Evolutionary conservation across 257 asterid genomes (phyloP).

Genomic region (Solanum neorickii): DNA sequence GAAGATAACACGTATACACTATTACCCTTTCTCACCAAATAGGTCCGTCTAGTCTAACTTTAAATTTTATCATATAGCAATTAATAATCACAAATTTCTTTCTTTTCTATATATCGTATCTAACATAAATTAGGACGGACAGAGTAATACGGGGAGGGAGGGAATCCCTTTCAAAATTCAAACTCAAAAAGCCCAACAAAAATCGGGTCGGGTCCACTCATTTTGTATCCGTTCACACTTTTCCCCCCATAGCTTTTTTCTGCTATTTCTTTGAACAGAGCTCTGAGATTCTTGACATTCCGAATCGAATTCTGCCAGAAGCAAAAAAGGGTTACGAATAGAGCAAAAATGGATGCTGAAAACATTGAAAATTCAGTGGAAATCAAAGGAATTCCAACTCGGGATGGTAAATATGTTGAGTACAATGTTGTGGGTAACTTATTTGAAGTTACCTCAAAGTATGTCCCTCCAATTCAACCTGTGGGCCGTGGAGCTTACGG

Average conservation of each 20-base stretch:
- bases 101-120: background rate
- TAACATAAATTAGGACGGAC: background rate
- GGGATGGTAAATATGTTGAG: slow-evolving; percentile 53
- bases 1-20: background rate
- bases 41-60: too few relatives aligned
- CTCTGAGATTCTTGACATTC: background rate
- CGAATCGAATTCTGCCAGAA: background rate
- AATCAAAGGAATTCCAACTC: slow-evolving; percentile 42
- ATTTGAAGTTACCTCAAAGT: slow-evolving; percentile 59
- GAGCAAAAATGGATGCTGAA: background rate
- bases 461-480: slow-evolving; percentile 62
- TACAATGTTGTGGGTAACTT: slow-evolving; percentile 67
- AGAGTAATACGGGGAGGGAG: background rate
- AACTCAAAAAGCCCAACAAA: background rate
- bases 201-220: background rate
- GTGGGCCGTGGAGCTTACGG: slow-evolving; percentile 89
- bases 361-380: slow-evolving; percentile 17
- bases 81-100: too few relatives aligned
- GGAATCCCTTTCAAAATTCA: slow-evolving; percentile 1
- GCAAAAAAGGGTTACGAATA: background rate
- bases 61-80: too few relatives aligned
- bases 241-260: background rate
- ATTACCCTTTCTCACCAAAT: background rate
- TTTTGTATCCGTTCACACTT: background rate
- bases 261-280: background rate